phyloP scores from a whole-genome alignment of 106 monocot genomes.

The Gastrodia elata region DNA sequence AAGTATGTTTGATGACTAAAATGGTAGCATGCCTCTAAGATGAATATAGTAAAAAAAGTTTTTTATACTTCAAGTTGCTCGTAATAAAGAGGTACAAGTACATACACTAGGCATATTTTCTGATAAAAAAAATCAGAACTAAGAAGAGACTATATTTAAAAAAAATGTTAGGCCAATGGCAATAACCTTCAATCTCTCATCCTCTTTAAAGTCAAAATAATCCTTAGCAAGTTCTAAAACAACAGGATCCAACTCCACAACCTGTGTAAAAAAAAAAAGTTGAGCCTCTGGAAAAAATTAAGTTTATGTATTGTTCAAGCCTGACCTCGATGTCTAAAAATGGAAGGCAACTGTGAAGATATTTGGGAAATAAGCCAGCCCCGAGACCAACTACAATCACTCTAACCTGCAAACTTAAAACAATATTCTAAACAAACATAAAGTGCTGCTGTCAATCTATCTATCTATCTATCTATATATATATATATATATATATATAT shows the following conservation, averaged over 20 bases:
- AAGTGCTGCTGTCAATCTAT: too few relatives aligned
- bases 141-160: neutral
- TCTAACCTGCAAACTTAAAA: constrained; percentile 37
- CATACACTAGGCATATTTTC: too few relatives aligned
- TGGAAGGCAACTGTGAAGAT: constrained; percentile 60
- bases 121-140: too few relatives aligned
- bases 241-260: constrained; percentile 85
- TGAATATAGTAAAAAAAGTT: too few relatives aligned
- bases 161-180: neutral
- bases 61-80: too few relatives aligned
- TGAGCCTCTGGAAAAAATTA: neutral
- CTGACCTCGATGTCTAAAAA: constrained; percentile 84
- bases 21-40: too few relatives aligned
- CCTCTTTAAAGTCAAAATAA: constrained; percentile 64
- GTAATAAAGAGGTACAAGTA: too few relatives aligned
- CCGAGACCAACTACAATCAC: constrained; percentile 78
- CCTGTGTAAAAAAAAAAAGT: constrained; percentile 28
- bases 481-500: too few relatives aligned
- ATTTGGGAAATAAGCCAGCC: constrained; percentile 90
- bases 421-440: neutral
- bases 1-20: too few relatives aligned
- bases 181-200: constrained; percentile 56
- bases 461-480: too few relatives aligned
- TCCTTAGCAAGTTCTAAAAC: constrained; percentile 60
- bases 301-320: constrained; percentile 1